Evolutionary conservation across 306 rosid genomes (phyloP).

Genomic region (Amphicarpaea edgeworthii): DNA sequence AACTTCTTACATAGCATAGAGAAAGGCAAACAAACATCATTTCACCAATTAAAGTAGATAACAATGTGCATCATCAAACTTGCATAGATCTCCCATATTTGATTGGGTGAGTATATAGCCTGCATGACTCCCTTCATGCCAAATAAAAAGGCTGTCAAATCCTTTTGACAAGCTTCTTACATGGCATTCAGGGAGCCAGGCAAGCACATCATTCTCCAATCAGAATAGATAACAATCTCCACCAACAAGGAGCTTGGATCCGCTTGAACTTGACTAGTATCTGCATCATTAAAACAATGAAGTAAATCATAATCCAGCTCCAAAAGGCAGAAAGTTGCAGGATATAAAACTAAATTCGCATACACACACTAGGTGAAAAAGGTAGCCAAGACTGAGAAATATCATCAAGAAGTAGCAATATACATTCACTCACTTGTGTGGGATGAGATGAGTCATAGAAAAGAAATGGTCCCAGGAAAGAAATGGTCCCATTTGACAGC

Average conservation of each 20-base stretch:
- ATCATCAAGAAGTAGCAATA: neutral
- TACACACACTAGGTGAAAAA: neutral
- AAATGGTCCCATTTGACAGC: neutral
- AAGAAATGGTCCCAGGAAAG: neutral
- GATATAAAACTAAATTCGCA: neutral
- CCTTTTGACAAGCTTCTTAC: constrained; percentile 57
- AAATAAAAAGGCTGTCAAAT: constrained; percentile 59
- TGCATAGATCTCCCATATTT: too few species aligned
- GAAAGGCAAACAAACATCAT: constrained; percentile 81
- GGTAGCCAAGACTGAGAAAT: neutral
- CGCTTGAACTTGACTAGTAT: constrained; percentile 18
- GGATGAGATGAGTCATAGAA: neutral
- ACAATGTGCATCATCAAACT: constrained; percentile 37
- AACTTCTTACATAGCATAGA: constrained; percentile 81
- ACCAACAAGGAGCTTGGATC: neutral
- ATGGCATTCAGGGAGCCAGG: constrained; percentile 98
- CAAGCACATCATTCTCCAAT: constrained; percentile 40
- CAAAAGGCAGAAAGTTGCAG: neutral
- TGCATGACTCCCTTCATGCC: constrained; percentile 83
- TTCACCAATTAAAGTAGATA: neutral
- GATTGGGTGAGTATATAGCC: constrained; percentile 26
- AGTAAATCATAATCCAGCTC: neutral
- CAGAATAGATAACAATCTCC: neutral
- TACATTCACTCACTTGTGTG: neutral
- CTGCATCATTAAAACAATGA: constrained; percentile 36